phyloP scores from a whole-genome alignment of 768 basidiomycete genomes.

The Calocybe cyanea region DNA sequence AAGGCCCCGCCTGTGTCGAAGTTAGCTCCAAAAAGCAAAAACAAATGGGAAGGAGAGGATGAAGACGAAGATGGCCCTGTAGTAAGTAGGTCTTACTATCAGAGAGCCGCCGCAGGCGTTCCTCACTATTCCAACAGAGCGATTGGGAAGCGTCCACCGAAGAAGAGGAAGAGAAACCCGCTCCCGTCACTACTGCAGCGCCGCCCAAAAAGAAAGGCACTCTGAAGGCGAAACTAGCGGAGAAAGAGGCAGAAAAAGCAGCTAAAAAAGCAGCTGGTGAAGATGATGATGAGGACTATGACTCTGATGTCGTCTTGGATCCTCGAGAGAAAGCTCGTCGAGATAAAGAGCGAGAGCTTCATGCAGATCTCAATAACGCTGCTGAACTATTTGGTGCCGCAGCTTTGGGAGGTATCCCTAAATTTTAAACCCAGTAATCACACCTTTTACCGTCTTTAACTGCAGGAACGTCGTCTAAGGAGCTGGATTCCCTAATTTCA shows the following conservation, averaged over 20 bases:
- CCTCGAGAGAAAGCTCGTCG: constrained; percentile 71
- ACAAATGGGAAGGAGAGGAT: constrained; percentile 90
- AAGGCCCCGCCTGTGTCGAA: constrained; percentile 20
- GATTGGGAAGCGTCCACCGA: constrained; percentile 92
- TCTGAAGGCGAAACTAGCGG: constrained; percentile 86
- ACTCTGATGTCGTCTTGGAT: constrained; percentile 74
- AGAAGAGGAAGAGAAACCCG: constrained; percentile 58
- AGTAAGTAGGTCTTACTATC: constrained; percentile 42
- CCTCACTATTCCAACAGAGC: constrained; percentile 47
- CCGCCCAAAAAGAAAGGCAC: constrained; percentile 91
- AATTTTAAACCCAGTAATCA: background rate
- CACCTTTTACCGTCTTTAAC: background rate
- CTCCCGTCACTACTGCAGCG: constrained; percentile 45
- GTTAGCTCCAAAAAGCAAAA: constrained; percentile 32
- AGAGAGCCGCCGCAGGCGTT: constrained; percentile 8
- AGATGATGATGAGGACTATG: constrained; percentile 49
- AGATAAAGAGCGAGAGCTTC: constrained; percentile 80
- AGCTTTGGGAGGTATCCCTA: constrained; percentile 53
- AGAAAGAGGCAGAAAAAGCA: constrained; percentile 80
- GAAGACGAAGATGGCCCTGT: constrained; percentile 78
- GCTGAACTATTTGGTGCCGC: constrained; percentile 76
- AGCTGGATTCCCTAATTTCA: constrained; percentile 69
- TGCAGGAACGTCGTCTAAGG: constrained; percentile 63
- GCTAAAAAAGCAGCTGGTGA: constrained; percentile 35
- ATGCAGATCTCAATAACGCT: constrained; percentile 83